Conservation (phyloP, 2,329 filamentous ascomycete species). For the Colletotrichum coccodes region DNA sequence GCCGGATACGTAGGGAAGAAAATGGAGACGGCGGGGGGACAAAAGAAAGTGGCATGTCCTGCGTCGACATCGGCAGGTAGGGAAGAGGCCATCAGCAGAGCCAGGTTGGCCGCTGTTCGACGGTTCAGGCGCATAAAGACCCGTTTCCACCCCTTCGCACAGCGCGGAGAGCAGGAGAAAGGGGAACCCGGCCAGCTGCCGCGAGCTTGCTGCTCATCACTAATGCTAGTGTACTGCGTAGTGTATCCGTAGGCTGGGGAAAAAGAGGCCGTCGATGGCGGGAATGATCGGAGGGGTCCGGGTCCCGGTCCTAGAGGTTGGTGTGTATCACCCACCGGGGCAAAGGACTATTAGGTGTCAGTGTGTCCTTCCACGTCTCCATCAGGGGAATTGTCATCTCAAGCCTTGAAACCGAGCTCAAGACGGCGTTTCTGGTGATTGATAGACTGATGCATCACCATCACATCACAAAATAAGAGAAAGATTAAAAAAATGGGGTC, state of each 20-base stretch:
- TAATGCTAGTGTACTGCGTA: constrained; percentile 14
- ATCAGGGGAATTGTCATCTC: constrained; percentile 10
- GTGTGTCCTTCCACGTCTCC: constrained; percentile 2
- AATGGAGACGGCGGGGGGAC: background rate
- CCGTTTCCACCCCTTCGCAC: constrained; percentile 19
- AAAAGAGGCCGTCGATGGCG: constrained; percentile 4
- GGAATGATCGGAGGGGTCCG: constrained; percentile 19
- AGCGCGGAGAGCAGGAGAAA: constrained; percentile 15
- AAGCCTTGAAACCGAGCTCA: constrained; percentile 11
- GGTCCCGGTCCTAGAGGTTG: background rate
- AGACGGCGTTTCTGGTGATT: constrained; percentile 6
- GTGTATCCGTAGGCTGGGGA: background rate
- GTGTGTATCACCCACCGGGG: background rate
- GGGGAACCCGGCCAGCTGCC: constrained; percentile 22
- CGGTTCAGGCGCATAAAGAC: constrained; percentile 26
- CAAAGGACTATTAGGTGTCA: background rate
- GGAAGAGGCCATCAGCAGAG: constrained; percentile 6
- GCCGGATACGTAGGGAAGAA: background rate
- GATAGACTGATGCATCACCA: constrained; percentile 13
- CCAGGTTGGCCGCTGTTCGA: constrained; percentile 27
- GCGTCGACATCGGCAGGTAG: too few relatives aligned
- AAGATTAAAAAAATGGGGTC: constrained; percentile 22
- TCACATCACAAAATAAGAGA: constrained; percentile 14
- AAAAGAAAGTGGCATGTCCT: constrained; percentile 3
- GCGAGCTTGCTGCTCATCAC: constrained; percentile 19